Evolutionary conservation across 768 basidiomycete species (phyloP), one percentile per base, ranked within the genome.

Genomic region (Mycena filopes): DNA sequence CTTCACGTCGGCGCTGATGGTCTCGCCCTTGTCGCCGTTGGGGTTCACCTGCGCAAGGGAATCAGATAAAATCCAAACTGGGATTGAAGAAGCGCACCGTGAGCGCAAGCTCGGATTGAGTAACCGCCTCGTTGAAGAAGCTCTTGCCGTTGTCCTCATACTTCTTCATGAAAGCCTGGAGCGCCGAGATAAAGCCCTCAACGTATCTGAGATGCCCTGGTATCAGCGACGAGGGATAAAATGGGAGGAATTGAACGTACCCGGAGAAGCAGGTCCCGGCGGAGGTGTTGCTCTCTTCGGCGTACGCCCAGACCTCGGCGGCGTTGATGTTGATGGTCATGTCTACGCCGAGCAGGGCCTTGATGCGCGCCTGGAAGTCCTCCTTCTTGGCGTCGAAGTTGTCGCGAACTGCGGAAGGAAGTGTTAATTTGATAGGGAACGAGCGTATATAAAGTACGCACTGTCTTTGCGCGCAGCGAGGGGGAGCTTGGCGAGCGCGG

Each of bases 401-500:
- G 64, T 82, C 80, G 42, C 80, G 77, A 48, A 81, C 81, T 82
- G n/a, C n/a, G n/a, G n/a, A n/a, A n/a, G n/a, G 47, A 43, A 55
- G 9, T 46, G 20, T 51, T 3, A 16, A 20, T 25, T 12, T 18
- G 50, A 28, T 12, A 53, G 25, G 36, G n/a, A 41, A 58, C 25
- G 12, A 10, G 59, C 31, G 23, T 43, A 11, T 28, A 38, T 29
- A 21, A 31, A 36, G 23, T n/a, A 25, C 51, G n/a, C 12, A 54
- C 51, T 54, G 38, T 54, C 51, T 54, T 54, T 54, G n/a, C 51
- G 51, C 38, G 26, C 51, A 9, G 51, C 51, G 4, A 54, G 51
- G 8, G 51, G 51, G 26, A 54, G 51, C 31, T 48, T 48, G 50
- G 36, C 38, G 9, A 54, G 15, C 15, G 51, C 33, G 8, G 51